These are phyloP conservation scores for Cytospora chrysosperma DNA, from an alignment of 2,329 filamentous ascomycete genomes.

Conservation along the genomic window DNA sequence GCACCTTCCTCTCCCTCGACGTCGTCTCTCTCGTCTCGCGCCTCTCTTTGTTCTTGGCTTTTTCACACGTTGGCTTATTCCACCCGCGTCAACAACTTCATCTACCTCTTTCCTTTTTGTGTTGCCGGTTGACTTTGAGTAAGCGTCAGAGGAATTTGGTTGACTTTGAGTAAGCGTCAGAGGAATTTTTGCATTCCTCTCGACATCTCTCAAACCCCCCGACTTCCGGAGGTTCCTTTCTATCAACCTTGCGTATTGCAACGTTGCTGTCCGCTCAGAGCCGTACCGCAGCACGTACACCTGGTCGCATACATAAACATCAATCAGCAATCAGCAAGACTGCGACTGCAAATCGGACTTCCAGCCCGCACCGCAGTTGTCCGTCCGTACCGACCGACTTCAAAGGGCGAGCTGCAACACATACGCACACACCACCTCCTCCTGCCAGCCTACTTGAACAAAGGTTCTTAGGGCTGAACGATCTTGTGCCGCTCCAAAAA, in stretches of 20 bases:
- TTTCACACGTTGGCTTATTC: slow-evolving; percentile 14
- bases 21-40: slow-evolving; percentile 17
- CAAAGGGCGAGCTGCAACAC: neutral
- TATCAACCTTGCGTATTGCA: neutral
- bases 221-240: neutral
- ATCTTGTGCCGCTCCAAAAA: neutral
- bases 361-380: neutral
- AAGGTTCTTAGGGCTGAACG: too few species aligned
- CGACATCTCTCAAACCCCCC: slow-evolving; percentile 12
- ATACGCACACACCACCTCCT: neutral
- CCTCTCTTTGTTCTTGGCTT: slow-evolving; percentile 16
- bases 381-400: neutral
- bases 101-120: neutral
- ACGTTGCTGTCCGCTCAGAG: neutral
- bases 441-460: neutral
- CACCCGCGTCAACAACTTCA: slow-evolving; percentile 9
- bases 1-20: slow-evolving; percentile 20
- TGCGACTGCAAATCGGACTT: neutral
- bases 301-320: neutral
- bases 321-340: neutral
- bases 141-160: slow-evolving; percentile 23
- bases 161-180: too few species aligned
- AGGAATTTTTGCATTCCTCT: slow-evolving; percentile 19
- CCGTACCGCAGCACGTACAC: neutral
- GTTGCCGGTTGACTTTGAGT: slow-evolving; percentile 20